Evolutionary conservation across 208 protist species (phyloP).

Genomic region (Naegleria lovaniensis): DNA sequence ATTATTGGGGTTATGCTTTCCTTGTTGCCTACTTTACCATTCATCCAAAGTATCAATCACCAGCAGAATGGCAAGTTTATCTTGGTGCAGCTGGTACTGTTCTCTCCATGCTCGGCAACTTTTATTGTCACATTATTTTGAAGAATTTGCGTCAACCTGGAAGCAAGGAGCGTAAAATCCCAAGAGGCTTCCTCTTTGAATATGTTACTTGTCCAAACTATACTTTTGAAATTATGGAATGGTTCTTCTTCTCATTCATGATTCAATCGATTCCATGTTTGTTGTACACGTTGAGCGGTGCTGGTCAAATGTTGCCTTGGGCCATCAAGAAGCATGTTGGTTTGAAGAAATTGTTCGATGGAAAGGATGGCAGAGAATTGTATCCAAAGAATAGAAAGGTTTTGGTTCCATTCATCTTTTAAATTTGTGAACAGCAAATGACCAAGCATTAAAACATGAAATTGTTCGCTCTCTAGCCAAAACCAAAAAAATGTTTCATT

Average conservation of each 20-base stretch:
- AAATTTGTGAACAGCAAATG: constrained; percentile 19
- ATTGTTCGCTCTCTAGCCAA: too few relatives aligned
- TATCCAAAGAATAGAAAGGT: constrained; percentile 53
- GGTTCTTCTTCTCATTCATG: constrained; percentile 78
- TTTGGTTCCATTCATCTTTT: constrained; percentile 74
- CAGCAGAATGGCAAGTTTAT: constrained; percentile 49
- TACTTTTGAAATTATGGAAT: constrained; percentile 84
- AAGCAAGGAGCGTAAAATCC: constrained; percentile 63
- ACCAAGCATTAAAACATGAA: too few relatives aligned
- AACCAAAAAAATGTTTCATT: too few relatives aligned
- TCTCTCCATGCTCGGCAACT: constrained; percentile 76
- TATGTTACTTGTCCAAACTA: constrained; percentile 89
- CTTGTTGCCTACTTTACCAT: constrained; percentile 78
- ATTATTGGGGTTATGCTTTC: constrained; percentile 86
- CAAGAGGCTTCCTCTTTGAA: constrained; percentile 70
- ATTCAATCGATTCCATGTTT: constrained; percentile 67
- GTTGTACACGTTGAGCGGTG: constrained; percentile 66
- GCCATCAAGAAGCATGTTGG: constrained; percentile 69
- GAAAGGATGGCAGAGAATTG: constrained; percentile 40
- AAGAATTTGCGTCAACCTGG: constrained; percentile 63
- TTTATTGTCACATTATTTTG: constrained; percentile 75
- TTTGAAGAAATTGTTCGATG: constrained; percentile 67
- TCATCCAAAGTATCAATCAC: constrained; percentile 69
- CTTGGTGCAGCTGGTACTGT: constrained; percentile 48
- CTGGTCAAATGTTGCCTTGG: constrained; percentile 73